Evolutionary conservation across 768 basidiomycete species (phyloP).

Genomic region (Favolaschia claudopus): DNA sequence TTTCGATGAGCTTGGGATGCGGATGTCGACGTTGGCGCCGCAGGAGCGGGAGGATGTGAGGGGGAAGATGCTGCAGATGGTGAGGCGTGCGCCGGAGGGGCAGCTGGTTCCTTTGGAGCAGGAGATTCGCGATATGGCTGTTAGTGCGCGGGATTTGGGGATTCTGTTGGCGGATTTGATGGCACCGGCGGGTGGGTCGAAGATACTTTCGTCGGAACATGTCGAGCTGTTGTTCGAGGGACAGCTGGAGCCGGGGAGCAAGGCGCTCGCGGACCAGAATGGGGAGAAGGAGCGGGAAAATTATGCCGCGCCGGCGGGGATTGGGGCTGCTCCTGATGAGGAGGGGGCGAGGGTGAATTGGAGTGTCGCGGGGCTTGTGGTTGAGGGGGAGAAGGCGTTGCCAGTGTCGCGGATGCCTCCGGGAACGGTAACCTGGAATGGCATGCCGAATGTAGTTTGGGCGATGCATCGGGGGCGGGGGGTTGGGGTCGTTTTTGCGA

Average conservation of each 20-base stretch:
- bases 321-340: too few relatives aligned
- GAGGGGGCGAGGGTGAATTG: too few relatives aligned
- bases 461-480: too few relatives aligned
- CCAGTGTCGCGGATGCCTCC: too few relatives aligned
- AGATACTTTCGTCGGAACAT: background rate
- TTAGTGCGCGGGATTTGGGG: background rate
- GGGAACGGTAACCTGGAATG: too few relatives aligned
- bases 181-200: background rate
- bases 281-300: background rate
- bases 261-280: background rate
- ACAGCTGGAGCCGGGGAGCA: background rate
- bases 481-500: too few relatives aligned
- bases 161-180: background rate
- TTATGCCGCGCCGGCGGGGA: background rate
- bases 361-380: too few relatives aligned
- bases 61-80: conserved; percentile 12
- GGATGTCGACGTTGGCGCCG: background rate
- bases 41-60: background rate
- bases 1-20: conserved; percentile 12
- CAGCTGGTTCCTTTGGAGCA: background rate
- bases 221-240: background rate
- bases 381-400: too few relatives aligned
- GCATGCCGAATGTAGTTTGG: too few relatives aligned
- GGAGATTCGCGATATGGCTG: background rate
- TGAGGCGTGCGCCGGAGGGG: background rate